Base-by-base conservation (phyloP, 2,329 filamentous ascomycete species). In the Didymosphaeria variabile region DNA sequence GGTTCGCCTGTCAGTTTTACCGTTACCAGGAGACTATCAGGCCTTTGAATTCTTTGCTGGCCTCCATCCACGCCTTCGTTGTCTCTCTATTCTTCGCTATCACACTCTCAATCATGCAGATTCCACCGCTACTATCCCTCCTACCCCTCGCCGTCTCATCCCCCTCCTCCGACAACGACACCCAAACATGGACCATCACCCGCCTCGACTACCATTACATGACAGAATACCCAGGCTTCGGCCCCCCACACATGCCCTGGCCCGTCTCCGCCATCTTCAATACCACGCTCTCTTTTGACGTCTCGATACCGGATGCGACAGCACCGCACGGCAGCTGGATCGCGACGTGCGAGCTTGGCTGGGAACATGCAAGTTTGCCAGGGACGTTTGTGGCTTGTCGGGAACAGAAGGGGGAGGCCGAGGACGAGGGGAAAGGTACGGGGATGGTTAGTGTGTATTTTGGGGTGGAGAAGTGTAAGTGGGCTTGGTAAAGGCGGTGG, bases 121-220 rank as follows among this genome's bases (percentile, higher is more conserved):
- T 32, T 26, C 21, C n/a, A 26, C 23, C 26, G 9, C 32, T 38
- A 5, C 31, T 26, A 6, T 23, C 19, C 31, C 26, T 44, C 8
- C 23, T 44, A 5, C 23, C 23, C 9, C 3, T 32, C 38, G 36
- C 38, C 23, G 15, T 32, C 8, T 21, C 23, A 12, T 21, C 3
- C 26, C 38, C 38, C 6, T 5, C 51, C 36, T 32, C 36, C 5
- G 10, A 13, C 36, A 19, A 17, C 5, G 23, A 40, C 12, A 53
- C 34, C 5, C 36, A 54, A 17, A 54, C 38, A 9, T 44, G 51
- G 51, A 54, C 36, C 2, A 23, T 54, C 13, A 54, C 51, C 38
- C 51, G 36, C 38, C 51, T 54, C n/a, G 36, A 44, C 38, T 54
- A 54, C 38, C 38, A 54, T 23, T 54, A 31, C 51, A 54, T 54